These are phyloP conservation scores for Ganoderma boninense DNA, from an alignment of 1,284 basidiomycete species.

Conservation along the genomic window DNA sequence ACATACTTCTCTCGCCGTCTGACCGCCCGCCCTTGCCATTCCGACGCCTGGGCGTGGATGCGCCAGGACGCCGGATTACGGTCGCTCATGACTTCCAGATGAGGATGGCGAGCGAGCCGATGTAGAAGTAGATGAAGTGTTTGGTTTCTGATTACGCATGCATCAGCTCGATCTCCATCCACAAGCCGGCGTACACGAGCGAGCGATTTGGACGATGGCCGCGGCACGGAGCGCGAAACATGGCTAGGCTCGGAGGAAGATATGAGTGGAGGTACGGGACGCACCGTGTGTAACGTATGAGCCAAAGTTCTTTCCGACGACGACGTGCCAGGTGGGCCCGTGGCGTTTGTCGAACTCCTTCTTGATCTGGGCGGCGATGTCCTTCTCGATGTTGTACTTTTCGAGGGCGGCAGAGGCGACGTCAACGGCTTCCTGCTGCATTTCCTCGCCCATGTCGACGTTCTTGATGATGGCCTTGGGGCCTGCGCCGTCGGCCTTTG, in stretches of 20 bases:
- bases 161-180: constrained; percentile 5
- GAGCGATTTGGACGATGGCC: neutral
- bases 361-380: constrained; percentile 98
- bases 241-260: neutral
- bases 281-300: constrained; percentile 97
- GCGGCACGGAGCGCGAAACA: no score
- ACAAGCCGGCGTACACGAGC: neutral
- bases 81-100: constrained; percentile 83
- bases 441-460: constrained; percentile 96
- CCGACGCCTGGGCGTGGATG: neutral
- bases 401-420: constrained; percentile 87
- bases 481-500: constrained; percentile 49
- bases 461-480: constrained; percentile 95
- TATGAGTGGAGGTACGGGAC: constrained; percentile 40
- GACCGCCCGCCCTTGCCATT: neutral
- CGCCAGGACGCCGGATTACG: neutral
- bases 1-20: neutral
- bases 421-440: constrained; percentile 94
- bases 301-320: constrained; percentile 98
- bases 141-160: constrained; percentile 79
- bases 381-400: constrained; percentile 95
- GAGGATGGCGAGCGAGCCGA: constrained; percentile 88
- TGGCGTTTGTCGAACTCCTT: constrained; percentile 94
- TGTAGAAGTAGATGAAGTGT: constrained; percentile 97
- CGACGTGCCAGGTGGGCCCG: constrained; percentile 96